These are phyloP conservation scores for Skeletonema marinoi DNA, from an alignment of 108 stramenopile genomes.

Conservation along the genomic window DNA sequence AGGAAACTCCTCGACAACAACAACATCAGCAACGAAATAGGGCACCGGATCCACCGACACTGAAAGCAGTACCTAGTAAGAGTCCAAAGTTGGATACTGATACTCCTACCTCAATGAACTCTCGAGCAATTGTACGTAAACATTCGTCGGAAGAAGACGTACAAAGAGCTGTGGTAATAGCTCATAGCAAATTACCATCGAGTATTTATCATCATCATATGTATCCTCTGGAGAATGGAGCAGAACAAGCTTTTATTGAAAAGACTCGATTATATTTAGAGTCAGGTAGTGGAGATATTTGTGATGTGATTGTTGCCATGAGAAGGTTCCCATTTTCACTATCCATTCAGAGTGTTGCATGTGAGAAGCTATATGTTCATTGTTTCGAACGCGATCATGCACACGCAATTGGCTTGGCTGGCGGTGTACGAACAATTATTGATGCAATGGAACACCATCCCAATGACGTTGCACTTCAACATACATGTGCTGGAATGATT, in stretches of 20 bases:
- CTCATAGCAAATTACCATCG: constrained; percentile 39
- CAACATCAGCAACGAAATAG: constrained; percentile 1
- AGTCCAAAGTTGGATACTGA: not conserved
- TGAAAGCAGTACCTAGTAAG: not conserved
- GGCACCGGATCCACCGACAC: not conserved
- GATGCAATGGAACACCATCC: constrained; percentile 50
- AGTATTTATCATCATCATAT: constrained; percentile 45
- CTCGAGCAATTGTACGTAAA: not conserved
- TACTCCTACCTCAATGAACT: not conserved
- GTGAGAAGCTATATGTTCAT: constrained; percentile 42
- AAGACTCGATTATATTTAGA: constrained; percentile 41
- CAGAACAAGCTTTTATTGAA: constrained; percentile 27
- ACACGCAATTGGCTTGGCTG: constrained; percentile 38
- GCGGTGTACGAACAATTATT: constrained; percentile 46
- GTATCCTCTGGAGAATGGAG: constrained; percentile 27
- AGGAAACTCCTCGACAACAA: not conserved
- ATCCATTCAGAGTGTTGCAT: constrained; percentile 28
- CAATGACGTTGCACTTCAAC: constrained; percentile 26
- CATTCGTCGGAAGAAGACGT: constrained; percentile 8
- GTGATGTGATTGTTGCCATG: constrained; percentile 39
- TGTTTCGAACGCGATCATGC: constrained; percentile 45
- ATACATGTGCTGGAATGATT: constrained; percentile 29
- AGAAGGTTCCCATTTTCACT: constrained; percentile 46
- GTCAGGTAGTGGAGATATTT: constrained; percentile 42
- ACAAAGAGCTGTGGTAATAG: constrained; percentile 11